Percentiles rank a stretch among this genome's conserved stretches.
Conservation (phyloP, 106 monocot species). For the Narthecium ossifragum region DNA sequence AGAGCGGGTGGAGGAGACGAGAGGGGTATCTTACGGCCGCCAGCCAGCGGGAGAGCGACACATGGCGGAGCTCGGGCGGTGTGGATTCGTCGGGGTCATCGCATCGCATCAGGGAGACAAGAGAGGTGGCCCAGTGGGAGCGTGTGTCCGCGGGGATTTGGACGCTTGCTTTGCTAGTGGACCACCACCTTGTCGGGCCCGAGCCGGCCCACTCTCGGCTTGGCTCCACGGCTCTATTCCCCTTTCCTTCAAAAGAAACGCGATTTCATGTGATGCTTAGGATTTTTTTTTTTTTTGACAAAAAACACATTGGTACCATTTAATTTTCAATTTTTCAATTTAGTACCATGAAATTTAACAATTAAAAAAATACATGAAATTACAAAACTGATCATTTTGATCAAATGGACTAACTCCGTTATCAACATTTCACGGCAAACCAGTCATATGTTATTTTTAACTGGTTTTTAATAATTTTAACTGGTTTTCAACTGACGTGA, state of each 20-base stretch:
- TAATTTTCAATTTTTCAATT: no score
- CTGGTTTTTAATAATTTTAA: no score
- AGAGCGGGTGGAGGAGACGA: neutral
- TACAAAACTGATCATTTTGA: no score
- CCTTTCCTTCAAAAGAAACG: neutral
- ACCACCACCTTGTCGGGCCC: neutral
- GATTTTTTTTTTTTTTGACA: neutral
- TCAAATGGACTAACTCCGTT: no score
- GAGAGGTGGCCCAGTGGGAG: neutral
- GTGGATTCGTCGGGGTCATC: no score
- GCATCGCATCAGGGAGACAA: neutral
- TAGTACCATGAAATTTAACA: neutral
- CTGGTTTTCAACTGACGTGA: no score
- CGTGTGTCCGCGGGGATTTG: slow-evolving; percentile 14
- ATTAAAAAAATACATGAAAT: neutral
- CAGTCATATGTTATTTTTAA: no score
- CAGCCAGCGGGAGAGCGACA: slow-evolving; percentile 6
- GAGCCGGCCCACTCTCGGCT: neutral
- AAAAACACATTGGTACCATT: no score
- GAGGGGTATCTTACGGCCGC: no score
- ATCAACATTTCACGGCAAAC: no score
- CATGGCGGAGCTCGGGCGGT: slow-evolving; percentile 1
- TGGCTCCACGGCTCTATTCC: slow-evolving; percentile 5
- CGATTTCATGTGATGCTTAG: no score
- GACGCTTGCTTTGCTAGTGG: no score